phyloP scores from a whole-genome alignment of 2,329 filamentous ascomycete genomes.

The Colletotrichum lentis region DNA sequence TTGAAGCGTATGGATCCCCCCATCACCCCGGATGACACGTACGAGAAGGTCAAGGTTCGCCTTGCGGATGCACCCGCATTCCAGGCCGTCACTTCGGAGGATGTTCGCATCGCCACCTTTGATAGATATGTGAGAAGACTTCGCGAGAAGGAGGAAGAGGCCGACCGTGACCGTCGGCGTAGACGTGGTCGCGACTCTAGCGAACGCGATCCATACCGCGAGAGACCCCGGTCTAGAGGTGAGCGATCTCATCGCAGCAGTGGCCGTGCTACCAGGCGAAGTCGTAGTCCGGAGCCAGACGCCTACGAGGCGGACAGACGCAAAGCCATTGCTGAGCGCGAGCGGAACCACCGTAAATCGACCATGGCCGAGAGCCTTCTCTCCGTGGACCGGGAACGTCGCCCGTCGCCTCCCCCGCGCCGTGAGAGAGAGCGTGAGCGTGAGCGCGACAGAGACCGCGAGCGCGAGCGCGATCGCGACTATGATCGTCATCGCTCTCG shows the following conservation, averaged over 20 bases:
- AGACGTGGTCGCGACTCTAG: conserved; percentile 64
- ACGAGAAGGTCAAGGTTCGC: conserved; percentile 84
- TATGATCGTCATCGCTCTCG: conserved; percentile 63
- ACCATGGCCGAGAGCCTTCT: conserved; percentile 72
- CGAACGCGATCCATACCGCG: conserved; percentile 65
- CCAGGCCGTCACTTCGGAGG: conserved; percentile 81
- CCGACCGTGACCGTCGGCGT: conserved; percentile 70
- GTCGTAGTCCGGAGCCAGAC: conserved; percentile 90
- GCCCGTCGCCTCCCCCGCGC: conserved; percentile 52
- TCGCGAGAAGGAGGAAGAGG: conserved; percentile 89
- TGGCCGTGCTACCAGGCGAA: conserved; percentile 68
- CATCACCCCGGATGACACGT: conserved; percentile 79
- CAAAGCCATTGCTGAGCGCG: conserved; percentile 91
- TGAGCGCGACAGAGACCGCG: conserved; percentile 47
- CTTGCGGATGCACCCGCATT: conserved; percentile 86
- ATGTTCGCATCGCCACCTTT: conserved; percentile 82
- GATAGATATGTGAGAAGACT: conserved; percentile 90
- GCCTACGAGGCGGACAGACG: conserved; percentile 94
- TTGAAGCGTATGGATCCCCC: conserved; percentile 93
- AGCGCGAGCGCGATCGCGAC: conserved; percentile 53
- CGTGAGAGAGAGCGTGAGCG: conserved; percentile 45
- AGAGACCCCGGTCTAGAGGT: conserved; percentile 65
- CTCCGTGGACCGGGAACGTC: conserved; percentile 55
- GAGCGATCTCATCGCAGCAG: conserved; percentile 70
- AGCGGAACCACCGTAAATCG: conserved; percentile 88